Evolutionary conservation across 169 alveolate species (phyloP), one percentile per base, ranked within the genome.

Genomic region (Plasmodium knowlesi): DNA sequence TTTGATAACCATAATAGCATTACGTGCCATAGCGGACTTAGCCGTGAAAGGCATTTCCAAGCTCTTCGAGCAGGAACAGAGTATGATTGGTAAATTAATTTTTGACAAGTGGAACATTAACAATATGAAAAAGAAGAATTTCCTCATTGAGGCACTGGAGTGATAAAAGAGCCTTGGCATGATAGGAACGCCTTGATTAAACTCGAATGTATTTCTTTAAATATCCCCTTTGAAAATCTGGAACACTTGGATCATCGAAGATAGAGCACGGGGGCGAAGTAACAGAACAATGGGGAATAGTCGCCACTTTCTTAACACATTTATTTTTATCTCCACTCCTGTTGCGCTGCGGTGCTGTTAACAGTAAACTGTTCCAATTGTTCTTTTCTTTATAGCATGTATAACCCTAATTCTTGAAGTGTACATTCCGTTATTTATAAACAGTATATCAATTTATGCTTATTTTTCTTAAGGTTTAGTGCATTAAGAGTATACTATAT

Each of bases 51-150:
- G 81, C 28, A 32, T 82, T 82, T 10, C 81, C 16, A 82, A 61
- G 72, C 16, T 82, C 39, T 12, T 54, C 61, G 61, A 82, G 79
- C 54, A 57, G 90, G 81, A 61, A 54, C 28, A 30, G 37, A 46
- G 54, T 41, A 14, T 73, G 10, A 16, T 82, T 4, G 16, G 50
- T 57, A 57, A 53, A 82, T 57, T 57, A 82, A 50, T 82, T n/a
- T 79, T 79, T 32, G 84, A 79, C 54, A 79, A 79, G 54, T 79
- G 84, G 84, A 37, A 25, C 16, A 4, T 79, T 79, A 37, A 79
- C 30, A 79, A 37, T 43, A 41, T 79, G 16, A 30, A 30, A 30
- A 79, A 79, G 43, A 41, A 79, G n/a, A 41, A 32, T 14, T 39
- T 41, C 5, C 32, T 79, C 22, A 2, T 79, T 79, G 84, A 82